A percentile compares a stretch with the other conserved stretches of the same genome.
Evolutionary conservation across 1,139 yeast genomes (phyloP).

Genomic region (Ashbya aceris): DNA sequence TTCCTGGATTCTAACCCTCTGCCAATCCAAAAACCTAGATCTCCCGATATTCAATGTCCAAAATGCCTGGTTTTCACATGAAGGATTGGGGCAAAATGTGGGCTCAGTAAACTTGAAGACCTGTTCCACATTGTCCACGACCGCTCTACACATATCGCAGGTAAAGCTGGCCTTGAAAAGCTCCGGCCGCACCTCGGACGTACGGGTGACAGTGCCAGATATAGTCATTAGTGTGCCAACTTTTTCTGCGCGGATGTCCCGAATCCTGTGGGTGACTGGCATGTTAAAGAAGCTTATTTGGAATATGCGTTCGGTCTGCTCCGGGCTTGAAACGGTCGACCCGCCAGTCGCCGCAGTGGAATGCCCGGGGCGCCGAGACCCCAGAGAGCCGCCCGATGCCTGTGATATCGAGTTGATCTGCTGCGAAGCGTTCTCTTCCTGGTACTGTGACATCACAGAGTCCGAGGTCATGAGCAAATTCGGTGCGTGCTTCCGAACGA

Average conservation of each 20-base stretch:
- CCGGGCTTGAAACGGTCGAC: constrained; percentile 17
- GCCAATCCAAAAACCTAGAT: constrained; percentile 95
- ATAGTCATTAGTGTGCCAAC: constrained; percentile 80
- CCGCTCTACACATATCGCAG: constrained; percentile 81
- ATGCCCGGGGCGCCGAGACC: constrained; percentile 6
- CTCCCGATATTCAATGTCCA: constrained; percentile 81
- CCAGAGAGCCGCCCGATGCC: constrained; percentile 14
- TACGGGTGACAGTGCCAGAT: constrained; percentile 93
- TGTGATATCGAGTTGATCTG: constrained; percentile 14
- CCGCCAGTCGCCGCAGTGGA: constrained; percentile 24
- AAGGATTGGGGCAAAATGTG: constrained; percentile 76
- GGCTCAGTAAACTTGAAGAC: constrained; percentile 93
- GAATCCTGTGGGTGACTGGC: constrained; percentile 73
- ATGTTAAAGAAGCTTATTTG: constrained; percentile 86
- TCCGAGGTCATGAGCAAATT: constrained; percentile 35
- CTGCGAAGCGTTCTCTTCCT: constrained; percentile 26
- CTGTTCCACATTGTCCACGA: constrained; percentile 86
- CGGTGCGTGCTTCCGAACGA: constrained; percentile 73
- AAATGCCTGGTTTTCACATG: constrained; percentile 77
- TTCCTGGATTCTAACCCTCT: constrained; percentile 90
- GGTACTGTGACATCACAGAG: constrained; percentile 37
- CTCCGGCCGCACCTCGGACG: constrained; percentile 96
- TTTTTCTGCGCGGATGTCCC: constrained; percentile 84
- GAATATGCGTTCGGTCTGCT: constrained; percentile 58
- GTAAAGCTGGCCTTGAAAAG: constrained; percentile 77